Conservation (phyloP, 2,329 filamentous ascomycete genomes). For the Kalmusia sp. region DNA sequence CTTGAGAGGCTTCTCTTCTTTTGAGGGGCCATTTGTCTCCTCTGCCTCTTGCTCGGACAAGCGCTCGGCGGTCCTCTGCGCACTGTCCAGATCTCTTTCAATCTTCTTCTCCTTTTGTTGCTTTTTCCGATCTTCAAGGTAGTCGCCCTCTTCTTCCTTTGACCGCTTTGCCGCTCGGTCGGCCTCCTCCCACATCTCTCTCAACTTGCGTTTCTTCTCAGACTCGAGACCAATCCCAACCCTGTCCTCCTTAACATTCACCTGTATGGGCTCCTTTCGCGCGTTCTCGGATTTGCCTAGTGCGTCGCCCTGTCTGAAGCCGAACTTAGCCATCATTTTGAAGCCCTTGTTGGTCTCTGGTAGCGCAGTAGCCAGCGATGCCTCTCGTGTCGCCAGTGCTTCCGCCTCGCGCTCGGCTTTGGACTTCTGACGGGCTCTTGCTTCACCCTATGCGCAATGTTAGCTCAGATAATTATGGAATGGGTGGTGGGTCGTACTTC, state of each 20-base stretch:
- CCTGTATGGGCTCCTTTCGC: conserved; percentile 74
- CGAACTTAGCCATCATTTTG: conserved; percentile 96
- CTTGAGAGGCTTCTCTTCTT: conserved; percentile 62
- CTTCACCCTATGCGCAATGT: conserved; percentile 32
- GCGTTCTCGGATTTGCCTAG: conserved; percentile 69
- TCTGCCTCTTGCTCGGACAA: conserved; percentile 60
- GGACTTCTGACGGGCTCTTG: conserved; percentile 62
- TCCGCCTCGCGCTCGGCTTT: conserved; percentile 83
- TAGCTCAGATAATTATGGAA: conserved; percentile 13
- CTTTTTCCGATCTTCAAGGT: conserved; percentile 39
- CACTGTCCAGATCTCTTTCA: conserved; percentile 75
- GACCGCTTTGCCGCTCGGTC: conserved; percentile 48
- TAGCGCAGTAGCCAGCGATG: conserved; percentile 76
- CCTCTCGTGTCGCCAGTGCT: conserved; percentile 74
- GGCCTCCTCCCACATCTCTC: conserved; percentile 45
- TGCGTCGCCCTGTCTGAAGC: conserved; percentile 78
- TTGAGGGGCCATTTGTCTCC: conserved; percentile 25
- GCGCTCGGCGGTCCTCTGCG: conserved; percentile 82
- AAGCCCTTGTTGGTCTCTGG: conserved; percentile 81
- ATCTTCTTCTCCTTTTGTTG: conserved; percentile 48
- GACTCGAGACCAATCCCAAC: conserved; percentile 84
- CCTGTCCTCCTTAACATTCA: conserved; percentile 79
- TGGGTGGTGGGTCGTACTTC: conserved; percentile 47
- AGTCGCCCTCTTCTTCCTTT: conserved; percentile 53
- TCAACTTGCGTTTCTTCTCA: conserved; percentile 78